phyloP scores from a whole-genome alignment of 441 rosid genomes.

The Codiaeum variegatum region DNA sequence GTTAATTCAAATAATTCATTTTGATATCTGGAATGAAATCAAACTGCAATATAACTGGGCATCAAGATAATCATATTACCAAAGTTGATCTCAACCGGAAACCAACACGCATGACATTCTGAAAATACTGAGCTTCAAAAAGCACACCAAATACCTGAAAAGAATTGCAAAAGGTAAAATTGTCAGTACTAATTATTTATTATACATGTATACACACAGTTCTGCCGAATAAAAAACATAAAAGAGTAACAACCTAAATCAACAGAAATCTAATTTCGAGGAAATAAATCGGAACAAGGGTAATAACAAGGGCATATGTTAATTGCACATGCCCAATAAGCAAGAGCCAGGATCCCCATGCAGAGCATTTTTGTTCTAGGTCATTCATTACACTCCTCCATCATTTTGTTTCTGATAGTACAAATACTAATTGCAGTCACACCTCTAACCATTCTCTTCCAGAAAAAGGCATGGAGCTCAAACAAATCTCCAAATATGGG shows the following conservation, averaged over 20 bases:
- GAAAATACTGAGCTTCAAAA: constrained; percentile 94
- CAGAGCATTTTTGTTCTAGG: neutral
- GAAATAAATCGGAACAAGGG: neutral
- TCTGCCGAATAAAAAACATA: neutral
- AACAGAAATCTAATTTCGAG: neutral
- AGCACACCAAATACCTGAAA: constrained; percentile 84
- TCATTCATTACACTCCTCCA: neutral
- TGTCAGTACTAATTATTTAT: neutral
- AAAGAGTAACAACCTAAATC: neutral
- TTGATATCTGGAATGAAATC: neutral
- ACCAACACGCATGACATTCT: constrained; percentile 97
- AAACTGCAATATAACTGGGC: constrained; percentile 11
- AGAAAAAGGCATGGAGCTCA: neutral
- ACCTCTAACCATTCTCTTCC: neutral
- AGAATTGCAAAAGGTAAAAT: constrained; percentile 28
- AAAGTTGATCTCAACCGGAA: constrained; percentile 87
- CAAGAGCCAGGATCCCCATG: neutral
- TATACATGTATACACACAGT: neutral
- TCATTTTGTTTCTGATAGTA: neutral
- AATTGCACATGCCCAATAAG: neutral
- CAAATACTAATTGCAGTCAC: neutral
- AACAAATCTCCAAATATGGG: neutral
- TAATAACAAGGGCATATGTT: neutral
- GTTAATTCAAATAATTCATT: neutral
- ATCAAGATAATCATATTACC: constrained; percentile 48